Percentiles rank a stretch among this genome's conserved stretches.
phyloP scores from a whole-genome alignment of 2,329 filamentous ascomycete species.

The Calonectria fujianensis region DNA sequence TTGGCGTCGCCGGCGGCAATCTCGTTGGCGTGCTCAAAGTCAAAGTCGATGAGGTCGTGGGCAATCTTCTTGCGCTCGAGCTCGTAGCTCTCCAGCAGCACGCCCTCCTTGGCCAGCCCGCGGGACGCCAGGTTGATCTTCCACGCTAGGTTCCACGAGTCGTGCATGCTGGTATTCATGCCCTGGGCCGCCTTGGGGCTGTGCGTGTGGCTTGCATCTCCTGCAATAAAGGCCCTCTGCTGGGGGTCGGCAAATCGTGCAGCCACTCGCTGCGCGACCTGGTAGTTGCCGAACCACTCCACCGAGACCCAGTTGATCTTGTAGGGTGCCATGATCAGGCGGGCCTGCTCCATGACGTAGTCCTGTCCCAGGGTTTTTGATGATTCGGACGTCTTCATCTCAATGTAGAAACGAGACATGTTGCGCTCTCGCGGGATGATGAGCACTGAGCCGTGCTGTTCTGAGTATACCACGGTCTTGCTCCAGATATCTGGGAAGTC shows the following conservation, averaged over 20 bases:
- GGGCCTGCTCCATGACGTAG: slow-evolving; percentile 81
- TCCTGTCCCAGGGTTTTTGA: slow-evolving; percentile 70
- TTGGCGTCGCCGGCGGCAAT: slow-evolving; percentile 76
- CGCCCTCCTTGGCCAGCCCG: slow-evolving; percentile 70
- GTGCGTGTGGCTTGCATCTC: slow-evolving; percentile 82
- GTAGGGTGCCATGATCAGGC: slow-evolving; percentile 75
- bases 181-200: slow-evolving; percentile 82
- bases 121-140: slow-evolving; percentile 71
- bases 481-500: slow-evolving; percentile 85
- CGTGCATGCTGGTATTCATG: slow-evolving; percentile 77
- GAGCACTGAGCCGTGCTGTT: slow-evolving; percentile 79
- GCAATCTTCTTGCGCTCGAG: slow-evolving; percentile 77
- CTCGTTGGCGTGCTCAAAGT: slow-evolving; percentile 73
- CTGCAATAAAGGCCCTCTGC: slow-evolving; percentile 77
- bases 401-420: slow-evolving; percentile 79
- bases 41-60: slow-evolving; percentile 74
- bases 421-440: slow-evolving; percentile 83
- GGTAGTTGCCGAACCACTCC: slow-evolving; percentile 83
- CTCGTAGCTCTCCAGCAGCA: slow-evolving; percentile 76
- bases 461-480: slow-evolving; percentile 80
- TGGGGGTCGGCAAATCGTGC: slow-evolving; percentile 79
- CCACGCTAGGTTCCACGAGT: slow-evolving; percentile 76
- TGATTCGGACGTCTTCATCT: slow-evolving; percentile 67
- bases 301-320: slow-evolving; percentile 73
- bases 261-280: slow-evolving; percentile 81